phyloP scores from a whole-genome alignment of 2,329 filamentous ascomycete species.

The Cladophialophora chaetospira region DNA sequence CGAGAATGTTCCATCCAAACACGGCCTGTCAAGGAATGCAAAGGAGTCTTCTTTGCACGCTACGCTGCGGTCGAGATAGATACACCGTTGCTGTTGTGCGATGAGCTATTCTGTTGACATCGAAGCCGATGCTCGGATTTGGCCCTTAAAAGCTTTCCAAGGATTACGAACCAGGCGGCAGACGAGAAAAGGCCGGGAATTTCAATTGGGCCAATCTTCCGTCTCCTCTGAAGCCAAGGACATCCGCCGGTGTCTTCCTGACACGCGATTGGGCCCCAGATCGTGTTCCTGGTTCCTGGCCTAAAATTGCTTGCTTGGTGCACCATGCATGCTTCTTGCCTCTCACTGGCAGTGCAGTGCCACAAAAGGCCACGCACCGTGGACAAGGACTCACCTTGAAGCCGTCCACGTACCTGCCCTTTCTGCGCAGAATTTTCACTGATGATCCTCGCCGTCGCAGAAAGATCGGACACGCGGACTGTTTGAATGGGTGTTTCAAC shows the following conservation, averaged over 20 bases:
- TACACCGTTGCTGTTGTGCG: slow-evolving; percentile 15
- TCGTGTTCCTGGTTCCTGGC: slow-evolving; percentile 19
- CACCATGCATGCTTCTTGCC: slow-evolving; percentile 3
- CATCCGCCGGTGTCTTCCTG: slow-evolving; percentile 17
- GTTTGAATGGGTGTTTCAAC: slow-evolving; percentile 22
- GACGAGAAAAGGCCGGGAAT: slow-evolving; percentile 10
- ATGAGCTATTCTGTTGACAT: background rate
- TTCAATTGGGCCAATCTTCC: slow-evolving; percentile 14
- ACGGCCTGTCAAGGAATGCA: background rate
- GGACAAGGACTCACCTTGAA: slow-evolving; percentile 13
- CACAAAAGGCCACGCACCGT: slow-evolving; percentile 16
- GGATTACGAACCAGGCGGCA: slow-evolving; percentile 18
- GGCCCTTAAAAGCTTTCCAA: background rate
- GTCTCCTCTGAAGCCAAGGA: slow-evolving; percentile 7
- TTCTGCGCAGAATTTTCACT: slow-evolving; percentile 9
- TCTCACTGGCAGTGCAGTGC: slow-evolving; percentile 14
- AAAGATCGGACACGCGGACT: slow-evolving; percentile 11
- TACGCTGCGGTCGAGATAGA: background rate
- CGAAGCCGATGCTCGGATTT: background rate
- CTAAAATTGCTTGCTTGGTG: slow-evolving; percentile 24
- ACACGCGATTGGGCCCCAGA: slow-evolving; percentile 18
- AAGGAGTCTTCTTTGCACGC: background rate
- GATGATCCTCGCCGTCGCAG: slow-evolving; percentile 2
- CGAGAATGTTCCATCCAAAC: background rate
- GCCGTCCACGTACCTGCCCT: background rate